phyloP scores from a whole-genome alignment of 768 basidiomycete species.

The Pisolithus sp. region DNA sequence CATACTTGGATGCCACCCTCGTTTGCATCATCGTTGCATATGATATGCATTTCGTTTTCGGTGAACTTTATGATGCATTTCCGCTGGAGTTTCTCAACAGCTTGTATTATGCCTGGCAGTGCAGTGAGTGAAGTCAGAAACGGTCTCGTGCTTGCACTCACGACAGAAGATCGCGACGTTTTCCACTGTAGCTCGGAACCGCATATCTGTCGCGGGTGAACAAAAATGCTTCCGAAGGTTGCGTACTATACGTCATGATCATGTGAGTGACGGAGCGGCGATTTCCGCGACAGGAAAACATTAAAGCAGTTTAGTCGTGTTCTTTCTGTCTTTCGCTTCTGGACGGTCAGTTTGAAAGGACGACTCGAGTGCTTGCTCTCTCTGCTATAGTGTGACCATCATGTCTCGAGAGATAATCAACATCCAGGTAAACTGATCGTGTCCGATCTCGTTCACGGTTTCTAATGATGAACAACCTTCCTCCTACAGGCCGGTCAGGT shows the following conservation, averaged over 20 bases:
- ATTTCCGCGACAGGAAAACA: conserved; percentile 12
- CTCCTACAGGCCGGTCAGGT: conserved; percentile 63
- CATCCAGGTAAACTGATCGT: conserved; percentile 49
- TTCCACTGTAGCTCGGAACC: conserved; percentile 55
- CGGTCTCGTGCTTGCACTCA: conserved; percentile 19
- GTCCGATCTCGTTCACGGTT: background rate
- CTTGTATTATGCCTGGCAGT: conserved; percentile 63
- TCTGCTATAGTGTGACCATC: conserved; percentile 8
- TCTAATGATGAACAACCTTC: conserved; percentile 7
- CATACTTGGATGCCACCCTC: conserved; percentile 87
- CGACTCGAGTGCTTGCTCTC: no score
- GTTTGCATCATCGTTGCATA: conserved; percentile 73
- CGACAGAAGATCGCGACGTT: conserved; percentile 53
- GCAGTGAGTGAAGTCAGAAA: background rate
- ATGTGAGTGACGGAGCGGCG: conserved; percentile 15
- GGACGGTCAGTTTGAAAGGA: no score
- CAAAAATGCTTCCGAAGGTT: conserved; percentile 9
- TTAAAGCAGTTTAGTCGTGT: conserved; percentile 4
- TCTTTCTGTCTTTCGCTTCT: no score
- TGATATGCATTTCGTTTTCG: conserved; percentile 68
- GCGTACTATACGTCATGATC: conserved; percentile 15
- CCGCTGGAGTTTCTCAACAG: conserved; percentile 79
- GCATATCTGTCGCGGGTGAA: conserved; percentile 35
- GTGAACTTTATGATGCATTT: conserved; percentile 78
- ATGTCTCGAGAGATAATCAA: conserved; percentile 83